Percentiles rank a stretch among this genome's conserved stretches.
These are phyloP conservation scores for Phaseolus lunatus DNA, from an alignment of 306 rosid genomes.

Conservation along the genomic window DNA sequence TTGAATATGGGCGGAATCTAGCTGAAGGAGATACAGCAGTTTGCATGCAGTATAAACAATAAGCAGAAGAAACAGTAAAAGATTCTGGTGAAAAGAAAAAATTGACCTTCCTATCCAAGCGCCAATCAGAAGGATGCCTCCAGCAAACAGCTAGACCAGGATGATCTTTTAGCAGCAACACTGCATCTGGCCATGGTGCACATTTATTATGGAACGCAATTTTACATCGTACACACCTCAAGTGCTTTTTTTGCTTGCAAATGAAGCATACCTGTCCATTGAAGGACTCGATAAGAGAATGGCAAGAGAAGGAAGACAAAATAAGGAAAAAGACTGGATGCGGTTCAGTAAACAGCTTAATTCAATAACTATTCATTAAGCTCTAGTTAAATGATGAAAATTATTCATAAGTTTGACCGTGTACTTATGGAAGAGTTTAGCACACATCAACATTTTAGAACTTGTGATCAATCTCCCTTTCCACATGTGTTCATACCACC, in stretches of 20 bases:
- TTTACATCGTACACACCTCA: conserved; percentile 73
- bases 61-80: conserved; percentile 22
- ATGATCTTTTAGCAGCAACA: conserved; percentile 54
- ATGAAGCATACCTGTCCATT: conserved; percentile 73
- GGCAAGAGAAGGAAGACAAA: background rate
- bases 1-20: conserved; percentile 1
- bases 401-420: background rate
- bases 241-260: conserved; percentile 68
- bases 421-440: background rate
- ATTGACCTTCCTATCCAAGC: conserved; percentile 76
- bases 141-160: conserved; percentile 80
- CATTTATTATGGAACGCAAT: conserved; percentile 79
- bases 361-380: background rate
- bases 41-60: conserved; percentile 15
- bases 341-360: background rate
- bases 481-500: background rate
- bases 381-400: background rate
- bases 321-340: background rate
- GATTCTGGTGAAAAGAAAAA: conserved; percentile 70
- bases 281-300: conserved; percentile 28
- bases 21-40: background rate
- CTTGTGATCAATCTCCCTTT: background rate
- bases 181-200: conserved; percentile 87
- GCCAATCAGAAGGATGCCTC: conserved; percentile 90
- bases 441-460: conserved; percentile 4